Evolutionary conservation across 78 protist species (phyloP).

Genomic region (Isochrysis galbana): DNA sequence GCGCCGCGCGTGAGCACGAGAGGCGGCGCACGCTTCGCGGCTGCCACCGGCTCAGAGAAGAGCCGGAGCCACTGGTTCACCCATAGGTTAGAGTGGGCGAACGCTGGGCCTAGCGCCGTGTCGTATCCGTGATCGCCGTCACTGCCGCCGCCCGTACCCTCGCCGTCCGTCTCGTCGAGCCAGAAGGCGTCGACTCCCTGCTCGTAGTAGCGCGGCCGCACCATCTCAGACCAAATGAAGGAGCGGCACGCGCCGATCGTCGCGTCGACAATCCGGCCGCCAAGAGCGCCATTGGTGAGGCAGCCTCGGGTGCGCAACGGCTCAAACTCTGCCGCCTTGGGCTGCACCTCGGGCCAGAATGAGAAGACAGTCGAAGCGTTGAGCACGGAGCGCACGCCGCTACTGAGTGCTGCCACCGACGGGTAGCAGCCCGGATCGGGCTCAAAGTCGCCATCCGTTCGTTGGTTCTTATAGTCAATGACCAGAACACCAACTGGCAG

Average conservation of each 20-base stretch:
- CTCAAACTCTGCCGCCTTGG: neutral
- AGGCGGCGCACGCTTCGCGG: neutral
- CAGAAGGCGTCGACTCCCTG: slow-evolving; percentile 32
- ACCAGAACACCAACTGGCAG: slow-evolving; percentile 20
- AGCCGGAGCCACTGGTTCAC: slow-evolving; percentile 14
- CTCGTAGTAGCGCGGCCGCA: slow-evolving; percentile 3
- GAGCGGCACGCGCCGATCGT: neutral
- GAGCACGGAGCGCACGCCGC: neutral
- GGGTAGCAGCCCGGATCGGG: slow-evolving; percentile 28
- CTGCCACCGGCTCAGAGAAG: neutral
- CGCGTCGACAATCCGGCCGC: slow-evolving; percentile 19
- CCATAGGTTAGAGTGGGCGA: neutral
- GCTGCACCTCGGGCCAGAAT: slow-evolving; percentile 1
- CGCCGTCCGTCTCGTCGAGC: slow-evolving; percentile 40
- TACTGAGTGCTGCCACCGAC: neutral
- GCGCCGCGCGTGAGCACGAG: slow-evolving; percentile 20
- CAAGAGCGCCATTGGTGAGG: neutral
- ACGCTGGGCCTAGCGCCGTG: neutral
- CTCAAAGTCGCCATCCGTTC: slow-evolving; percentile 11
- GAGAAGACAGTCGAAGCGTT: neutral
- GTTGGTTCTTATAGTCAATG: slow-evolving; percentile 26
- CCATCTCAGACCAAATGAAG: neutral
- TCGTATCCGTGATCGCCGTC: slow-evolving; percentile 20
- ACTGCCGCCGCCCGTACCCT: neutral
- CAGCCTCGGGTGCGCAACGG: neutral